Base-by-base conservation (phyloP, 1,284 basidiomycete genomes). In the Boletus semigastroideus region DNA sequence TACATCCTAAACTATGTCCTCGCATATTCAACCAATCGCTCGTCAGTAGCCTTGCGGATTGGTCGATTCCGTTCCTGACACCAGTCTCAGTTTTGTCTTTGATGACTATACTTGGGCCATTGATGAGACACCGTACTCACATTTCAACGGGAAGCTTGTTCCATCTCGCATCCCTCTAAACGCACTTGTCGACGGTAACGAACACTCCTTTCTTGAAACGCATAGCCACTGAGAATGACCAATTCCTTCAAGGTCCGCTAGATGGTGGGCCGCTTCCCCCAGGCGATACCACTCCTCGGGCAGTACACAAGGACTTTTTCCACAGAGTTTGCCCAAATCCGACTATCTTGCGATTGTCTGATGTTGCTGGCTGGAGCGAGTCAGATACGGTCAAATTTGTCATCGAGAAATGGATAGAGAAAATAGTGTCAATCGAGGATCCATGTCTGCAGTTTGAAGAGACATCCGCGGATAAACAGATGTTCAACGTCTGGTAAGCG, bases 41-140 rank as follows among this genome's bases (percentile, higher is more conserved):
- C 70, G 71, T 75, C 28, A 57, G 73, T 66, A 31, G 16, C 20
- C 22, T 48, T 20, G 2, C 8, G 10, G 11, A 12, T 6, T 0
- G 5, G 33, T 0, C 4, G 4, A 12, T 30, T 36, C 2, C 9
- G 2, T 37, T 28, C 12, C 38, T 56, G 27, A 62, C 9, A 13
- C 5, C 5, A 25, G 2, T n/a, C 13, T 2, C 27, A 74, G 74
- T 12, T 74, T 65, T 41, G 74, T 75, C 6, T 74, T 74, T 42
- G 71, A 73, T 49, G 68, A 74, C 52, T 74, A 73, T 51, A 65
- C 66, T 0, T 74, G 72, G 71, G 58, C 55, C 46, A 46, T 42
- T 25, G 64, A 64, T 22, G 65, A 57, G 13, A 49, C 57, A 1
- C 62, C 59, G 42, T 72, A 67, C 39, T 64, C 70, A 5, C 37